Evolutionary conservation across 768 basidiomycete species (phyloP), one percentile per base, ranked within the genome.

Genomic region (Leccinum fibrillosum): DNA sequence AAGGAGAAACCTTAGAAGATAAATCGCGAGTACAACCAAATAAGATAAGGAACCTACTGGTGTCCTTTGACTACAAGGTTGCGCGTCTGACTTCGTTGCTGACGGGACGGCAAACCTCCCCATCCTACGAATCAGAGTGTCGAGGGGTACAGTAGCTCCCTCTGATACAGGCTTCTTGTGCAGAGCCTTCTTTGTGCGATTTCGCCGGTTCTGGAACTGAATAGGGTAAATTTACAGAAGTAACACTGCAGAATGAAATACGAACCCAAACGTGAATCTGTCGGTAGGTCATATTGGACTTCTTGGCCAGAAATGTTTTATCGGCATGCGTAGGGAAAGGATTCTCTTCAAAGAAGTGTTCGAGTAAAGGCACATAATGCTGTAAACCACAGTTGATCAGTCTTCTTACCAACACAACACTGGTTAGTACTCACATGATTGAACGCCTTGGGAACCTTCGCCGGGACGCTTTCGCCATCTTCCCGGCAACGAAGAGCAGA

Each of bases 111-210:
- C 55, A 13, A 64, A 72, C 19, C 53, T 61, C 2, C 64, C 54
- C 72, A 75, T 75, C 15, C 58, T 56, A 76, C 53, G 19, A 25
- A 23, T 23, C 15, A 54, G 30, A 19, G 11, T 49, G 42, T 54
- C 45, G 12, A 49, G 53, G 3, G 53, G 45, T 9, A 23, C 30
- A 25, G 30, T 49, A 7, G 19, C 30, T 1, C 45, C 30, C 10
- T 54, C 53, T 7, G 6, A 11, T 2, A 9, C 15, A 0, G 44
- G 30, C 9, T 54, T 49, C 21, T 11, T 54, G 15, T 15, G 44
- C 42, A 26, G n/a, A 25, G 6, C 7, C 37, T 49, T 54, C 45
- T 54, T 56, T 39, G 35, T 15, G 25, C 55, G 55, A 56, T 56
- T 56, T 13, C 49, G 26, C 1, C 56, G 42, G 3, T 57, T 57